phyloP scores from a whole-genome alignment of 177 flowering plant species.

The Tripterygium wilfordii region DNA sequence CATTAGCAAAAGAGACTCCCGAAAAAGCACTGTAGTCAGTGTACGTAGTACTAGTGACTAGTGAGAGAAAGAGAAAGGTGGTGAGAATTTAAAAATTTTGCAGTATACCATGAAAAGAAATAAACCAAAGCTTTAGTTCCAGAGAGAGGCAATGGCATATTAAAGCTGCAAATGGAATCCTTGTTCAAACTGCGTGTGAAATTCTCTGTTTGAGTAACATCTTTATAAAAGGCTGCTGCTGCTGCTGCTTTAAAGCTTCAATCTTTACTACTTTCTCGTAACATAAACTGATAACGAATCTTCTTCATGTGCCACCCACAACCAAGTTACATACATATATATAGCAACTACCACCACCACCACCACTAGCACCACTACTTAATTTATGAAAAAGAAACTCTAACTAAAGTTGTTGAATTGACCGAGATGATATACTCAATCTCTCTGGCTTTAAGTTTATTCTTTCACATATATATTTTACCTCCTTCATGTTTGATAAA shows the following conservation, averaged over 20 bases:
- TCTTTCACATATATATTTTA: not conserved
- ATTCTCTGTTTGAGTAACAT: conserved; percentile 13
- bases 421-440: conserved; percentile 3
- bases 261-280: conserved; percentile 17
- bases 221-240: conserved; percentile 13
- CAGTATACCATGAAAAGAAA: not conserved
- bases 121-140: conserved; percentile 6
- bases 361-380: conserved; percentile 4
- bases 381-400: not conserved
- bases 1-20: too few relatives aligned
- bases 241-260: conserved; percentile 14
- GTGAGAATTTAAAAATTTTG: not conserved
- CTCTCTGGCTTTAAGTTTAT: not conserved
- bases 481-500: too few relatives aligned
- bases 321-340: not conserved
- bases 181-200: conserved; percentile 7
- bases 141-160: too few relatives aligned
- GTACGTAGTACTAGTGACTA: not conserved
- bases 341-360: not conserved
- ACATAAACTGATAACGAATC: conserved; percentile 1
- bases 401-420: not conserved
- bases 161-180: conserved; percentile 17
- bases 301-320: conserved; percentile 12
- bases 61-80: not conserved
- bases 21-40: too few relatives aligned